Evolutionary conservation across 805 yeast species (phyloP), one percentile per base, ranked within the genome.

Genomic region (Candida hispaniensis): DNA sequence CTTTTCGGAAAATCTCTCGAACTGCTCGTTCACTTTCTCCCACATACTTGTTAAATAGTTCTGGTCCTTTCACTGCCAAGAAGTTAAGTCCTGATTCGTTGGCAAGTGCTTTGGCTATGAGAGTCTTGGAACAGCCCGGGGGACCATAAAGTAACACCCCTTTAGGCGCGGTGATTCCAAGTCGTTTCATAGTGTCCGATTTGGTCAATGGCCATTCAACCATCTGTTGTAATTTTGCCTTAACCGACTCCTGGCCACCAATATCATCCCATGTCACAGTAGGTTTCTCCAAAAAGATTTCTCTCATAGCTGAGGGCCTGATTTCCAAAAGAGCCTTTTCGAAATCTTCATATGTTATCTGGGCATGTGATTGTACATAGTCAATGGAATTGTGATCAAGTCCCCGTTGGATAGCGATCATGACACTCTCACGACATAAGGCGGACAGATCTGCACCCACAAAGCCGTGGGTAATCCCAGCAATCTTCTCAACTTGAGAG

Each of bases 401-500:
- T 0, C 76, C 77, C 34, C 80, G 59, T 34, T 75, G 71, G 11
- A 91, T 79, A 2, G 94, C 76, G 42, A 69, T 71, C 79, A 86
- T 72, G 0, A 83, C 94, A 5, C 93, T 71, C 50, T 91, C 98
- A 32, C 96, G 64, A 42, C 86, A 74, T 14, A 91, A 61, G 0
- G 96, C 94, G 3, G 79, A 73, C 30, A 91, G 57, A 59, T 91
- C 99, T 0, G 97, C 95, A 29, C 99, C 99, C 2, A 91, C 98
- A 51, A 82, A 91, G 5, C 98, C 98, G 56, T 91, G 98, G 0
- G 97, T 86, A 49, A 73, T 77, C 4, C 71, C 55, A 0, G 95
- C 82, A 25, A 86, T 58, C 2, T 47, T 48, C n/a, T 58, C 52
- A n/a, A 86, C 67, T 22, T 80, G 77, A 0, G 63, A 73, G 0